Percentiles rank a stretch among this genome's conserved stretches.
Evolutionary conservation across 2,329 filamentous ascomycete genomes (phyloP).

Genomic region (Diplodia scrobiculata): DNA sequence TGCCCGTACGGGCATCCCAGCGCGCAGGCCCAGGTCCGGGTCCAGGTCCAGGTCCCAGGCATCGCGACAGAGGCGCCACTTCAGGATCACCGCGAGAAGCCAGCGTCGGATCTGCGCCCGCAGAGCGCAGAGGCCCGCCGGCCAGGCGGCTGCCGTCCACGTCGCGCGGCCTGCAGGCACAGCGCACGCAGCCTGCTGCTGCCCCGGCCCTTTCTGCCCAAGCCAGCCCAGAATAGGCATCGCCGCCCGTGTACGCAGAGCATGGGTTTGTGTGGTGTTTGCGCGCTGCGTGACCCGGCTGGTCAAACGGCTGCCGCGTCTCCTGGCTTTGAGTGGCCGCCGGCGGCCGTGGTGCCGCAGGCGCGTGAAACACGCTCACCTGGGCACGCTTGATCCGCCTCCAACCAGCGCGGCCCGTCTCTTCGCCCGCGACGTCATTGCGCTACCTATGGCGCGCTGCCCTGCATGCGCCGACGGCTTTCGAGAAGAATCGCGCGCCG

Average conservation of each 20-base stretch:
- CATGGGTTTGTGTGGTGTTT: conserved; percentile 20
- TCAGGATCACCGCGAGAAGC: conserved; percentile 6
- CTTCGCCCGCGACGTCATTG: conserved; percentile 12
- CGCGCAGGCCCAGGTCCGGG: background rate
- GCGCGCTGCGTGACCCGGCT: conserved; percentile 19
- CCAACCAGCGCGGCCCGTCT: conserved; percentile 20
- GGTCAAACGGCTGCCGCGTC: background rate
- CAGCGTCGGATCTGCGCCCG: conserved; percentile 16
- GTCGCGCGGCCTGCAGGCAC: conserved; percentile 18
- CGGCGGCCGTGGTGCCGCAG: background rate
- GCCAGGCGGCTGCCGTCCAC: conserved; percentile 10
- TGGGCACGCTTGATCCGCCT: background rate
- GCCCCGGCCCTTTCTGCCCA: conserved; percentile 5
- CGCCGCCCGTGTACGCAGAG: background rate
- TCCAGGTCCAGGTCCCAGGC: background rate
- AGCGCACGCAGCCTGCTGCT: conserved; percentile 7
- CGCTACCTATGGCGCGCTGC: background rate
- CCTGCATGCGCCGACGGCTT: conserved; percentile 17
- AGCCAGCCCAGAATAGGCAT: conserved; percentile 10
- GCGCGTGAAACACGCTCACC: conserved; percentile 12
- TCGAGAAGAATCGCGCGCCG: conserved; percentile 26
- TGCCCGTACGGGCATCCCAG: conserved; percentile 11
- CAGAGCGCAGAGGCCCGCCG: background rate
- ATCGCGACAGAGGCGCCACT: background rate
- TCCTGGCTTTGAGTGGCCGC: conserved; percentile 9